These are phyloP conservation scores for Nothophaeocryptopus gaeumannii DNA, from an alignment of 2,329 filamentous ascomycete genomes.

Conservation along the genomic window DNA sequence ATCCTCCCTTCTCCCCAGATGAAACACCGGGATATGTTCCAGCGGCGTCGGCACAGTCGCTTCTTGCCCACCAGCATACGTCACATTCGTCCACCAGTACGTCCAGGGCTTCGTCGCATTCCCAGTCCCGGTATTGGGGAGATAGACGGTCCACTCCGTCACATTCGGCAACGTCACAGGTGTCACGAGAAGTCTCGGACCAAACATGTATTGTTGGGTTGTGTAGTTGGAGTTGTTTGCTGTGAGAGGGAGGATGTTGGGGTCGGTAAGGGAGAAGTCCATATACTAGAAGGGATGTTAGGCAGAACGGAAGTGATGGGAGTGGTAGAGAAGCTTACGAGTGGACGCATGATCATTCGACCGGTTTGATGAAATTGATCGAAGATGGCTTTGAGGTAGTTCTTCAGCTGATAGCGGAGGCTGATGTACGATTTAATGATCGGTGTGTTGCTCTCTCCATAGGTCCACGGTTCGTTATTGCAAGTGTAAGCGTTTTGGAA, in stretches of 20 bases:
- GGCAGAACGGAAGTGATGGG: too few relatives aligned
- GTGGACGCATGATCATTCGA: constrained; percentile 38
- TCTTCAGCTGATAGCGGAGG: constrained; percentile 28
- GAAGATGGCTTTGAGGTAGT: constrained; percentile 36
- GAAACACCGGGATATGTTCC: constrained; percentile 33
- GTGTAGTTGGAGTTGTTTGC: constrained; percentile 35
- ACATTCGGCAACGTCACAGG: constrained; percentile 38
- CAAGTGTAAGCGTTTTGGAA: constrained; percentile 37
- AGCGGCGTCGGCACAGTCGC: constrained; percentile 30
- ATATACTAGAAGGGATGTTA: constrained; percentile 27
- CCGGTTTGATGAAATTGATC: constrained; percentile 35
- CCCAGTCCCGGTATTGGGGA: constrained; percentile 29
- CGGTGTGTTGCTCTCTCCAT: constrained; percentile 30
- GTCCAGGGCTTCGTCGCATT: constrained; percentile 36
- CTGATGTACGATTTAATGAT: constrained; percentile 33
- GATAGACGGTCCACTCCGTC: constrained; percentile 39
- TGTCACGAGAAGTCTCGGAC: constrained; percentile 37
- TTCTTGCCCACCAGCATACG: constrained; percentile 39
- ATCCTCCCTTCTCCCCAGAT: constrained; percentile 28
- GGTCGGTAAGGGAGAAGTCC: constrained; percentile 37
- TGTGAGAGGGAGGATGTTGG: constrained; percentile 25
- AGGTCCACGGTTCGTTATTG: constrained; percentile 36
- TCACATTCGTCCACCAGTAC: constrained; percentile 43
- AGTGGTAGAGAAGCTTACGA: constrained; percentile 8
- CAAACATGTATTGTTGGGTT: constrained; percentile 43